Base-by-base conservation (phyloP, 2,329 filamentous ascomycete genomes). In the Penicillium sp. region DNA sequence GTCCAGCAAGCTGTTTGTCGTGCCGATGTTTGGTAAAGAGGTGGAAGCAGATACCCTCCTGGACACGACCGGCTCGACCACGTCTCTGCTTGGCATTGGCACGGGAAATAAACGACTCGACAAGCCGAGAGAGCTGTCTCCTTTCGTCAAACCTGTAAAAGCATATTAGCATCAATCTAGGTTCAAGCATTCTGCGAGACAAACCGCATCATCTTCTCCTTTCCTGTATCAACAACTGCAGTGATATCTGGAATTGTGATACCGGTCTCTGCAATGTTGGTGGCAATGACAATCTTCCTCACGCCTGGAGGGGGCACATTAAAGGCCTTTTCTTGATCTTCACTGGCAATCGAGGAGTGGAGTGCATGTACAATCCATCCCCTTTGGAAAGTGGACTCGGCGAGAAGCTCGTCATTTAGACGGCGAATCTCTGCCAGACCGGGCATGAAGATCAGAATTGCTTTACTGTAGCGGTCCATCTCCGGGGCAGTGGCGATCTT, bases 171-270 rank as follows among this genome's bases (percentile, higher is more conserved):
- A 42, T 49, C 1, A 21, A 43, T 9, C 43, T 44, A 4, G 8
- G 14, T 11, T 10, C 53, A 59, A 59, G 62, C 37, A 16, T 8
- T 19, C 39, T 52, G 14, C 7, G 53, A 27, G 23, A 55, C 55
- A 27, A 61, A 76, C 69, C 75, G 83, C 93, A 97, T 97, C 75
- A 96, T 93, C 64, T 96, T 92, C 75, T 98, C 93, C 75, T 96
- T 98, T 55, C 95, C 95, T 0, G 92, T 93, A 73, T 99, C 95
- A 57, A 99, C 90, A 46, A 99, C 95, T 67, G 93, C 96, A 0
- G 95, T 98, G 29, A 99, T 91, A 71, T 99, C 95, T 1, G 95
- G 95, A 63, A 99, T 99, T 0, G 95, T 99, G 70, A 99, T 96
- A 79, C 95, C 95, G 0, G 95, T 99, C 74, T 99, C 95, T 4